Evolutionary conservation across 257 asterid species (phyloP), one percentile per base, ranked within the genome.

Genomic region (Nicotiana sylvestris): DNA sequence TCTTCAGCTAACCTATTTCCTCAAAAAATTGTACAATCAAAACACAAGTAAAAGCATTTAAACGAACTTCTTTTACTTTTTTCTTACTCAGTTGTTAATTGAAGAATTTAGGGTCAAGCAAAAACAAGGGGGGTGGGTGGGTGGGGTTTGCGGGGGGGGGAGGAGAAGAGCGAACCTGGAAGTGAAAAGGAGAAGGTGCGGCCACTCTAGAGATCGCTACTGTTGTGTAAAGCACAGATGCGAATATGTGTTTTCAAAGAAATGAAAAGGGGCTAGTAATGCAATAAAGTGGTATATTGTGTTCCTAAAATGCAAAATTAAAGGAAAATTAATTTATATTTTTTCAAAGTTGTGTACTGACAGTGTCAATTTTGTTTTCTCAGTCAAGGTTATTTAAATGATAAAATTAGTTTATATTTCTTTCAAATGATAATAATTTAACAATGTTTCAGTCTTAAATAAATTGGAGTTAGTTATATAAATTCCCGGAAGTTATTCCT

Each of bases 81-180:
- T 1, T 18, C 30, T 69, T 10, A n/a, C 78, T 25, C 61, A 13
- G 7, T 25, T 25, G 79, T 46, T 46, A 46, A 46, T 72, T 5
- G 37, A 11, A 72, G n/a, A 12, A 72, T 72, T 72, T 46, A 6
- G 13, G 53, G 61, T 13, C 9, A 2, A 51, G 2, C 27, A 15
- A 29, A 3, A 12, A 25, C 46, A 46, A 32, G 35, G 35, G 4
- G 56, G 56, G 16, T 2, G 16, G 56, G 56, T 0, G 11, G 55
- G 2, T 3, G 56, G 15, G 62, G 78, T 12, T 18, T 18, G 30
- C 3, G 17, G 58, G 58, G n/a, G 11, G 25, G 5, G 60, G 6
- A 4, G 7, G 11, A 72, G 60, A 49, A 74, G 80, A 76, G 29
- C 64, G 27, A 76, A 76, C 80, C 80, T 76, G 80, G n/a, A 13